Base-by-base conservation (phyloP, 192 early-diverging fungal species). In the Dissophora globulifera region DNA sequence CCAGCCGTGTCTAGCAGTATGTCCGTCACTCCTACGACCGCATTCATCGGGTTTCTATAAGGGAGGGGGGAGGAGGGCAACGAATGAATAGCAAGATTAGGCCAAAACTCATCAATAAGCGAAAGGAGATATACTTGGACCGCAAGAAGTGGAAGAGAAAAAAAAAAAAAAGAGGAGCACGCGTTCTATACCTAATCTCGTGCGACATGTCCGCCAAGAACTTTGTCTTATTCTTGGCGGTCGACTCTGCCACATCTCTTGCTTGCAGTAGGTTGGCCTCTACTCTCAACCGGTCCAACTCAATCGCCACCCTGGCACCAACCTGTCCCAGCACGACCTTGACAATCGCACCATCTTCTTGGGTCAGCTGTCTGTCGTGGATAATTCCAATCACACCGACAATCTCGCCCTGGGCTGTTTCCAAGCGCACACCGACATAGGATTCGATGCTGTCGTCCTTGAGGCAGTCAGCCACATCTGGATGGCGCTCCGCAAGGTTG, bases 1-100 rank as follows among this genome's bases (percentile, higher is more conserved):
- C 72, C 75, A 0, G 35, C 63, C 23, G 80, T 79, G 56, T 85
- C 84, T 27, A 85, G 52, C 23, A 85, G 68, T 26, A 85, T 67
- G 56, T 85, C 82, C 0, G 84, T 85, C 31, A 85, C 61, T 4
- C 82, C 84, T 26, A 85, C 83, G 29, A 85, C 84, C 6, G 84
- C 84, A 67, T 83, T 83, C 84, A 85, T 85, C 7, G 84, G 84
- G n/a, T 82, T 85, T 55, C 84, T 83, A n/a, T n/a, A n/a, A n/a
- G n/a, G n/a, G n/a, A n/a, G n/a, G n/a, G n/a, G n/a, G n/a, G n/a
- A n/a, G n/a, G n/a, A n/a, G n/a, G n/a, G n/a, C n/a, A n/a, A n/a
- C n/a, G n/a, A n/a, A n/a, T n/a, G n/a, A n/a, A n/a, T n/a, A n/a
- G n/a, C n/a, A n/a, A n/a, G n/a, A n/a, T n/a, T n/a, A n/a, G n/a